Conservation (phyloP, 352 stramenopile genomes). For the Phytophthora europaea region DNA sequence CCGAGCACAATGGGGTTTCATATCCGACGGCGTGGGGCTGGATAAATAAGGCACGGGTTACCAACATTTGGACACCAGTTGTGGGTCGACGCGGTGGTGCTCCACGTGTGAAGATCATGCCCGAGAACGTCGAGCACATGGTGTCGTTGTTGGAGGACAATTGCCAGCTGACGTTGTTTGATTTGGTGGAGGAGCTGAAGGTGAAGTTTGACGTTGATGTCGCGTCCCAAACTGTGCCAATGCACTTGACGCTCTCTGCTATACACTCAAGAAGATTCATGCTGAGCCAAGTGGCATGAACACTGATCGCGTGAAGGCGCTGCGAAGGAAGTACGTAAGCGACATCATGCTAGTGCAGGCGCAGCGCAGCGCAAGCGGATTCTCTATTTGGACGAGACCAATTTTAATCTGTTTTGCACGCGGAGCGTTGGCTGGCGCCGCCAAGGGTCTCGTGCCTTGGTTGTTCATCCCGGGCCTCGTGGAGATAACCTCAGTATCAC, state of each 20-base stretch:
- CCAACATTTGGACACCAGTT: neutral
- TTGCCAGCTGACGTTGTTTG: neutral
- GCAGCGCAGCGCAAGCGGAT: neutral
- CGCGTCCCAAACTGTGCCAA: neutral
- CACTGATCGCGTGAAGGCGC: neutral
- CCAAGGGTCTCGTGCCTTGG: neutral
- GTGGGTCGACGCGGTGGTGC: neutral
- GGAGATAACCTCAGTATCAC: neutral
- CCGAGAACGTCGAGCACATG: neutral
- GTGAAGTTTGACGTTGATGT: neutral
- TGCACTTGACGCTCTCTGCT: neutral
- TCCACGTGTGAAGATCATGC: neutral
- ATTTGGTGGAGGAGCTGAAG: neutral
- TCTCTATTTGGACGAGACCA: neutral
- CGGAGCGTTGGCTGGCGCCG: neutral
- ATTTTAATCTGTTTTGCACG: conserved; percentile 3
- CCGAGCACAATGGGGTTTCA: neutral
- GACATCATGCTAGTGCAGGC: neutral
- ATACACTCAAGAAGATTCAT: neutral
- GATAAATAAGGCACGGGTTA: neutral
- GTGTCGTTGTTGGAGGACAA: neutral
- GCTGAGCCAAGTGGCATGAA: neutral
- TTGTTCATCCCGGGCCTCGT: neutral
- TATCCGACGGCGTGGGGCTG: neutral
- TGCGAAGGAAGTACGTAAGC: neutral